Evolutionary conservation across 1,284 basidiomycete species (phyloP), one percentile per base, ranked within the genome.

Genomic region (Neonothopanus nambi): DNA sequence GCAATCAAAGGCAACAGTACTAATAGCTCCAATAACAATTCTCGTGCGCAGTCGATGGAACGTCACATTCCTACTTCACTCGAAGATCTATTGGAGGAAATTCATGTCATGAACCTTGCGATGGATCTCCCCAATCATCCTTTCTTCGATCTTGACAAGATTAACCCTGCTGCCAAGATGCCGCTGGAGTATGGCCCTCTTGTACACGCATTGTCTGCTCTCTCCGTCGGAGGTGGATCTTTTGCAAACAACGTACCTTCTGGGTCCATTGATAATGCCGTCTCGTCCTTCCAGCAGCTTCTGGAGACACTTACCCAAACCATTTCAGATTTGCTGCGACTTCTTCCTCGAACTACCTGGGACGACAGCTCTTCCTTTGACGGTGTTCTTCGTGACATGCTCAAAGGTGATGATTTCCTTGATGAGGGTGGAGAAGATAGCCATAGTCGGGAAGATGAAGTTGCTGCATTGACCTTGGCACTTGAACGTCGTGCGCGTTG

Each of bases 301-400:
- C 73, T 92, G 26, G 90, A 92, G 72, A 92, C 90, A 0, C 71
- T 92, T 47, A 92, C 89, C 0, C 89, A 92, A 64, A 92, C 89
- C 0, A 91, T 92, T 59, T 91, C 89, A 6, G 89, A 92, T 59
- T 71, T 92, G 21, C 74, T 92, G 35, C 85, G 88, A 11, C 78
- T 92, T 37, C 83, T 92, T 56, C 90, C 89, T 24, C 85, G 89
- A 26, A 89, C 87, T 9, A 91, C 89, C 3, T 91, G 89, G 89
- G 89, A 91, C 59, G 89, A 91, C 62, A 91, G 86, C 57, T 89
- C 90, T 1, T 90, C 89, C 15, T 91, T 92, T 61, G 89, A 92
- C 61, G 87, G 88, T 44, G 88, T 91, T 23, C 72, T 92, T 13
- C 81, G 87, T 44, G 90, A 92, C 59, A 91, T 92, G 88, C 77